Base-by-base conservation (phyloP, 1,284 basidiomycete genomes). In the Leccinum insolens region DNA sequence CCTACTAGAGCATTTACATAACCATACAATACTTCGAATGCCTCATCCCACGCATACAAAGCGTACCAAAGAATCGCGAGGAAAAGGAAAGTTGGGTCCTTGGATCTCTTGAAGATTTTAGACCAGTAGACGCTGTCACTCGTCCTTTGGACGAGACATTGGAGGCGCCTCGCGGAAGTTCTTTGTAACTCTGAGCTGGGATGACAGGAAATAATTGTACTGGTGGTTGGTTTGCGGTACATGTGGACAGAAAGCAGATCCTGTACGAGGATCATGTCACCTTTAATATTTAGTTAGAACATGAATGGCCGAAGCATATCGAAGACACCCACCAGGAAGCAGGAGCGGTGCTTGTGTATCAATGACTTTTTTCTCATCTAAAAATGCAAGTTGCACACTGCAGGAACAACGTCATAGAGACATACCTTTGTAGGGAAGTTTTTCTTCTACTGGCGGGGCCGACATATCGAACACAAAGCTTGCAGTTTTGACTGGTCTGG, bases 11-110 rank as follows among this genome's bases (percentile, higher is more conserved):
- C 69, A 60, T 79, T 82, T 49, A 88, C 84, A 70, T 87, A 82
- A 3, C 73, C 63, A 70, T 85, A 85, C 20, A 88, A 71, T 46
- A 77, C 76, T 61, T 87, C 86, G 4, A 88, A 75, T 1, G 86
- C 81, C 70, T 88, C 82, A 66, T 88, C 87, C 86, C 86, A 88
- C 8, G 83, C 83, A 71, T 87, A 88, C 64, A 87, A 70, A 2
- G 85, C 84, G 69, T 88, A 85, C 87, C 87, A 88, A 49, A 88
- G 77, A 66, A 82, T 83, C 1, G 82, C 79, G 39, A 88, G 76
- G 20, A 88, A 78, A 2, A 86, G 71, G 68, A 88, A 85, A 0
- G 86, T 87, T 0, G 87, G 84, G 70, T 88, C 87, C 3, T 76
- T 74, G 3, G 83, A 82, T 22, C 71, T 77, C 39, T 76, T 67